Base-by-base conservation (phyloP, 176 grass and related monocot species). In the Phragmites australis region DNA sequence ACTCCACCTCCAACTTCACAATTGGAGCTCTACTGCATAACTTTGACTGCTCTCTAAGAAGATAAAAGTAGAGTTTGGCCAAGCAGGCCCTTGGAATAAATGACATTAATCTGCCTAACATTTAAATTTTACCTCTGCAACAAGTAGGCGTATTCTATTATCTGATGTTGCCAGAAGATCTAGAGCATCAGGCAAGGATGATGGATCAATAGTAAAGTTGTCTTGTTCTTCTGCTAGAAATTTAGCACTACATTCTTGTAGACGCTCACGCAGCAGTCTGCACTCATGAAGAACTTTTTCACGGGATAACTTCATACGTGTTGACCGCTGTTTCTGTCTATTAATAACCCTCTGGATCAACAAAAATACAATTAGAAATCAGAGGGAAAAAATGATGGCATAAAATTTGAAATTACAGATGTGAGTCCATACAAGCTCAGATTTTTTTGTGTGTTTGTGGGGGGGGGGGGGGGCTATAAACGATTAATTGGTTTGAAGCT, bases 271-370 rank as follows among this genome's bases (percentile, higher is more conserved):
- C 56, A 96, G 90, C 65, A 90, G 45, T 87, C 66, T 79, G 68
- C 97, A 99, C 84, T 99, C 97, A 1, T 80, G 84, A 76, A 99
- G 90, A 89, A 96, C 58, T 76, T 89, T 95, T 77, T 71, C 80
- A 74, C 70, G 78, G 37, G 90, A 88, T 56, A 76, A 74, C 76
- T 84, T 93, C 57, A 48, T 68, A 47, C 74, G 68, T 58, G 77
- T 52, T 78, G 86, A 88, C 57, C 56, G 79, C 59, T 87, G 90
- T 18, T 81, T 93, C 50, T 90, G 86, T 65, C 77, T 82, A 26
- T 84, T 83, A 75, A 96, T 79, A 81, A 81, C 68, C 83, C 87
- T 89, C 97, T 99, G 74, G 32, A 26, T 57, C 60, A 72, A 78
- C 79, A 53, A 8, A 65, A 83, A 78, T 1, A 59, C 55, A 19